Conservation (phyloP, 345 rosid genomes). For the Conringia planisiliqua region DNA sequence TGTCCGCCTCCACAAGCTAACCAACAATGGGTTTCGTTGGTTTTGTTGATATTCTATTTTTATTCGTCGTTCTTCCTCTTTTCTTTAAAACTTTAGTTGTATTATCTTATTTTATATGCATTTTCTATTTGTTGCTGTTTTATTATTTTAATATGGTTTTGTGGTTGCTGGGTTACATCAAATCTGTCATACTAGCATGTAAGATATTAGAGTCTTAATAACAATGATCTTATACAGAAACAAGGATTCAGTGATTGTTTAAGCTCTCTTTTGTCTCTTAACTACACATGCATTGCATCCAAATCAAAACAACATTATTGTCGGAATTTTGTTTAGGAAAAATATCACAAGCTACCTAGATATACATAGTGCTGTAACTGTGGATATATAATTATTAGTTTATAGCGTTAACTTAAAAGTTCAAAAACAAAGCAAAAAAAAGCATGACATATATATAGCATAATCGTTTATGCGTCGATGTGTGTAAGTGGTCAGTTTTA, state of each 20-base stretch:
- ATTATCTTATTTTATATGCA: neutral
- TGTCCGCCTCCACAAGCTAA: constrained; percentile 35
- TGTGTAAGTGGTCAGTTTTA: neutral
- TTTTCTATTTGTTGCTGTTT: neutral
- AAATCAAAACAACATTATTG: constrained; percentile 3
- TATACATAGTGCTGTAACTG: neutral
- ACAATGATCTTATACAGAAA: neutral
- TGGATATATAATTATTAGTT: neutral
- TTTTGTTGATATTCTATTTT: constrained; percentile 2
- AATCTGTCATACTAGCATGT: neutral
- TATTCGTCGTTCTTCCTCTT: neutral
- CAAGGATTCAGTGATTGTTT: neutral
- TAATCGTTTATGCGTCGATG: neutral
- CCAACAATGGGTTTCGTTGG: constrained; percentile 16
- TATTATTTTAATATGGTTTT: neutral
- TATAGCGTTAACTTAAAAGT: no score
- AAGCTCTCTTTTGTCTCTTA: constrained; percentile 8
- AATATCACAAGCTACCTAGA: neutral
- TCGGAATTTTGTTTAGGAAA: constrained; percentile 7
- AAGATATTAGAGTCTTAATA: neutral
- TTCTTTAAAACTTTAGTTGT: neutral
- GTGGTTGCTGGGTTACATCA: constrained; percentile 34
- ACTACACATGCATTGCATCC: constrained; percentile 22
- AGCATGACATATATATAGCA: neutral
- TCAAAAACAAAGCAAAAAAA: no score